Evolutionary conservation across 2,329 filamentous ascomycete species (phyloP).

Genomic region (Fusarium albidum): DNA sequence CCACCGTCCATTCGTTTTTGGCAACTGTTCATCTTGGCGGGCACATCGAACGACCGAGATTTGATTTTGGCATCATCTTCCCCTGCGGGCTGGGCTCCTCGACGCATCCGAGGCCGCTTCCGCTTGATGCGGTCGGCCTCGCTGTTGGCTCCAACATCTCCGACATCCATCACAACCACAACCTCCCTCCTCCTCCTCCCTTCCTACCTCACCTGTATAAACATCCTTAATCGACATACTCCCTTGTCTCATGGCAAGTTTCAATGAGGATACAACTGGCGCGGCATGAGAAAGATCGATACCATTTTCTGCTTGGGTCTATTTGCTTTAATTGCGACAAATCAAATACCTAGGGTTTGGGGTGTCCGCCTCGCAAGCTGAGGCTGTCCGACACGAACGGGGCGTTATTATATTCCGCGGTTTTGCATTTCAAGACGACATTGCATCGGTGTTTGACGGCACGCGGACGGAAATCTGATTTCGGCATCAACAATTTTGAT

Average conservation of each 20-base stretch:
- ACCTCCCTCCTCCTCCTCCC: constrained; percentile 18
- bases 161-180: constrained; percentile 33
- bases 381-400: constrained; percentile 54
- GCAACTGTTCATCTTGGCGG: constrained; percentile 60
- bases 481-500: constrained; percentile 45
- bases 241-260: constrained; percentile 43
- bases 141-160: constrained; percentile 43
- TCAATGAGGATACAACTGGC: constrained; percentile 48
- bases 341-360: constrained; percentile 40
- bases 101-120: constrained; percentile 36
- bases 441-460: constrained; percentile 56
- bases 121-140: constrained; percentile 38
- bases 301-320: constrained; percentile 51
- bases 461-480: constrained; percentile 38
- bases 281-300: constrained; percentile 56
- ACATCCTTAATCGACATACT: constrained; percentile 58
- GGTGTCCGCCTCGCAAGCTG: constrained; percentile 45
- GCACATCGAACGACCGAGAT: constrained; percentile 50
- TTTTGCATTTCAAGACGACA: constrained; percentile 55
- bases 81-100: constrained; percentile 50
- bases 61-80: constrained; percentile 51
- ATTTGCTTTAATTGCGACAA: constrained; percentile 40
- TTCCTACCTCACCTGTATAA: constrained; percentile 54
- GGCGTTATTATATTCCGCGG: constrained; percentile 40
- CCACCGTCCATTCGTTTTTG: constrained; percentile 50